A percentile compares a stretch with the other conserved stretches of the same genome.
Conservation (phyloP, 306 rosid genomes). For the Astragalus glycyphyllos region DNA sequence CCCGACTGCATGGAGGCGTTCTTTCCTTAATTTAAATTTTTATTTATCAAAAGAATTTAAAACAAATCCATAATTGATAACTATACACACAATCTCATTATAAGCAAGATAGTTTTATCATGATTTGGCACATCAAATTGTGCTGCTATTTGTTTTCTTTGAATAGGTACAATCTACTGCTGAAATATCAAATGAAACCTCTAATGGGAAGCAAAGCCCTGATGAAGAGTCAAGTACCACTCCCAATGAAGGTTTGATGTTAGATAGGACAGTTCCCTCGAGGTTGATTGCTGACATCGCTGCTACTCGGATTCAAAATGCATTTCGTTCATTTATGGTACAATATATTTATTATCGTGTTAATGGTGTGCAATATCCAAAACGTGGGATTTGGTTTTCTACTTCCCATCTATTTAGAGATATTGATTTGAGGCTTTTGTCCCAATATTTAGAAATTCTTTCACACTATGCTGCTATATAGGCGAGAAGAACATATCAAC, state of each 20-base stretch:
- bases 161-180: conserved; percentile 44
- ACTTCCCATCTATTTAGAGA: background rate
- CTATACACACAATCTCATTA: conserved; percentile 18
- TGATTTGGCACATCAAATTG: background rate
- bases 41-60: background rate
- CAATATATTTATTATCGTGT: background rate
- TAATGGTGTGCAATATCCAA: conserved; percentile 4
- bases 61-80: background rate
- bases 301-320: conserved; percentile 74
- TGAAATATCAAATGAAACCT: conserved; percentile 43
- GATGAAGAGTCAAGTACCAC: conserved; percentile 46
- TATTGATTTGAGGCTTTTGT: conserved; percentile 8
- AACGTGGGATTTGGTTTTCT: background rate
- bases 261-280: conserved; percentile 41
- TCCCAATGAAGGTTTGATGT: conserved; percentile 43
- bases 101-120: background rate
- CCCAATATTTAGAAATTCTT: conserved; percentile 19
- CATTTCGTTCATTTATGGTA: conserved; percentile 71
- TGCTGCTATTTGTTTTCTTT: conserved; percentile 14
- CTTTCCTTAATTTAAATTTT: no score
- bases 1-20: no score
- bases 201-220: conserved; percentile 27
- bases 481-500: conserved; percentile 60
- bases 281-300: conserved; percentile 57
- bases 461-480: conserved; percentile 44